A percentile compares a stretch with the other conserved stretches of the same genome.
These are phyloP conservation scores for Raphanus hybrid DNA, from an alignment of 441 rosid species.

Conservation along the genomic window DNA sequence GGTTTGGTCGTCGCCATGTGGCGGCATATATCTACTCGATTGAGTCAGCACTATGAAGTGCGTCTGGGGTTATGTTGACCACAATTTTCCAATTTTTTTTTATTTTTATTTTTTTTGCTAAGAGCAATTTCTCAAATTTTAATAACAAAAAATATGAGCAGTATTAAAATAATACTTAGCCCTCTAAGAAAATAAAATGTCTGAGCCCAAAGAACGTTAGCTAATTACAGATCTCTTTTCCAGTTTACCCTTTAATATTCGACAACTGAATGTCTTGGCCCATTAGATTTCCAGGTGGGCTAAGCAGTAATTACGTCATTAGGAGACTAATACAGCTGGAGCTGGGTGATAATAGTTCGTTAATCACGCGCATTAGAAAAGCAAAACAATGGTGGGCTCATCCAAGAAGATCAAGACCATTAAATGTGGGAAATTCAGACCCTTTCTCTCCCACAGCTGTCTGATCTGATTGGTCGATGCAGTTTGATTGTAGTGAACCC, in stretches of 20 bases:
- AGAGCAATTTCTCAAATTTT: not conserved
- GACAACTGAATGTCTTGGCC: not conserved
- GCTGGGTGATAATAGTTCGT: conserved; percentile 21
- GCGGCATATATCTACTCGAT: not conserved
- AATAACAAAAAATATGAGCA: too few relatives aligned
- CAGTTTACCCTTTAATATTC: not conserved
- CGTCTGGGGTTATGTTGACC: conserved; percentile 21
- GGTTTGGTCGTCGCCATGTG: conserved; percentile 25
- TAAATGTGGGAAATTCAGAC: conserved; percentile 32
- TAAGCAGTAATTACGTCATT: conserved; percentile 11
- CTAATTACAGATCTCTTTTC: too few relatives aligned
- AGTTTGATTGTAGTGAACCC: conserved; percentile 37
- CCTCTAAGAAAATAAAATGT: not conserved
- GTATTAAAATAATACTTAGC: too few relatives aligned
- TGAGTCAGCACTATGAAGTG: conserved; percentile 23
- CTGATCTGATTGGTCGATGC: conserved; percentile 42
- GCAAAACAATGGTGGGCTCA: conserved; percentile 29
- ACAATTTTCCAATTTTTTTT: too few relatives aligned
- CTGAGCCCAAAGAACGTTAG: conserved; percentile 7
- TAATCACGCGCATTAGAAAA: conserved; percentile 23
- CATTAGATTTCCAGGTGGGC: not conserved
- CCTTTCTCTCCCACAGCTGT: conserved; percentile 21
- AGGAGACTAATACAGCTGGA: conserved; percentile 27
- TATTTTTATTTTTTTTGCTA: too few relatives aligned
- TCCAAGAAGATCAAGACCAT: conserved; percentile 36